Percentiles rank a stretch among this genome's conserved stretches.
Evolutionary conservation across 2,329 filamentous ascomycete species (phyloP).

Genomic region (Curvularia eragrostidis): DNA sequence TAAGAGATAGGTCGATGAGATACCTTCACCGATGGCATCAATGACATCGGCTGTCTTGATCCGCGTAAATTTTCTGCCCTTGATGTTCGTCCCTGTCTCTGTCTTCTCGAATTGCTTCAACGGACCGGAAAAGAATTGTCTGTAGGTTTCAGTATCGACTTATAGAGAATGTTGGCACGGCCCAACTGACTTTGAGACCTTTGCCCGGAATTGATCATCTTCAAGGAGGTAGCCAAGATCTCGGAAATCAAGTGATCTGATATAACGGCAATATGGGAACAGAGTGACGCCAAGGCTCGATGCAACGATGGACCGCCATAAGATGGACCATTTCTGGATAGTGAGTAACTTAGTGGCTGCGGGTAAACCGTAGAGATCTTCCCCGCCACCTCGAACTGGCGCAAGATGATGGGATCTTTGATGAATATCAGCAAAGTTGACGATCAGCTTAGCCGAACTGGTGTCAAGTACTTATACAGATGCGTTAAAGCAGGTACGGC

Average conservation of each 20-base stretch:
- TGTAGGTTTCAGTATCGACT: constrained; percentile 28
- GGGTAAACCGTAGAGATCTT: constrained; percentile 43
- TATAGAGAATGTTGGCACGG: not conserved
- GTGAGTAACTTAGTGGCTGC: constrained; percentile 53
- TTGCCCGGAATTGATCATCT: constrained; percentile 64
- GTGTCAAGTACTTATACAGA: constrained; percentile 64
- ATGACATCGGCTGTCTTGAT: constrained; percentile 54
- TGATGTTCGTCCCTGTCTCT: constrained; percentile 30
- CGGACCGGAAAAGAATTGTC: constrained; percentile 60
- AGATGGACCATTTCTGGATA: constrained; percentile 65
- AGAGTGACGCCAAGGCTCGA: constrained; percentile 68
- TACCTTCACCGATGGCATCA: constrained; percentile 58
- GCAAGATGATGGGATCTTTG: constrained; percentile 53
- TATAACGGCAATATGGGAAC: constrained; percentile 73
- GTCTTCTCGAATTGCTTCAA: constrained; percentile 53
- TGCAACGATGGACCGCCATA: constrained; percentile 73
- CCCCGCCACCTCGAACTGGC: constrained; percentile 55
- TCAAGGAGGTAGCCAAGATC: constrained; percentile 66
- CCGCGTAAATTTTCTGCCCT: constrained; percentile 40
- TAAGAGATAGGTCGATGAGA: constrained; percentile 4
- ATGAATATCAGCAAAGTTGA: not conserved
- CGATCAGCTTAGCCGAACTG: constrained; percentile 2
- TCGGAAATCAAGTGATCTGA: constrained; percentile 68
- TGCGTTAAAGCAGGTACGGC: constrained; percentile 66
- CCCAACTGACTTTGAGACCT: constrained; percentile 60